Base-by-base conservation (phyloP, 306 rosid species). In the Trifolium fragiferum region DNA sequence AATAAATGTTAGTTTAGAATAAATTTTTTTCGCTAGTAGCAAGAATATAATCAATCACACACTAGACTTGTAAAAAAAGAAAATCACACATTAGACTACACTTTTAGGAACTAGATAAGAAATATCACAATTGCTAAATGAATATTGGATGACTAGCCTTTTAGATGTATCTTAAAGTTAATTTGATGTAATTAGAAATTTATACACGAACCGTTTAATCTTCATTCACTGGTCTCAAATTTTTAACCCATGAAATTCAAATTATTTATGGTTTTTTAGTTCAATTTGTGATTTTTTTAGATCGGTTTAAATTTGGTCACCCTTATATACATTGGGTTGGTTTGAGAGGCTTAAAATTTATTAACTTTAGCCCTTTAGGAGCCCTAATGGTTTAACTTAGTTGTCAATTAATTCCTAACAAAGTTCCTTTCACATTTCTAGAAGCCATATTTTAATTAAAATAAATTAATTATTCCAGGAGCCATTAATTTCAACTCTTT, bases 331-430 rank as follows among this genome's bases (percentile, higher is more conserved):
- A 15, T 15, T n/a, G 20, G 20, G 7, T 49, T 6, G 1, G 54
- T 82, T 73, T 55, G 27, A 62, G 37, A 15, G 27, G 53, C n/a
- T 70, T 15, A 58, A 64, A 71, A 35, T 35, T 38, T 47, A 66
- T 19, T 33, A 72, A 61, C 41, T 71, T 62, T 62, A 11, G 41
- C 62, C 66, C 16, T 54, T 4, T 47, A 33, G 23, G 59, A 72
- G 43, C 66, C 72, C 73, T 19, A 47, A 8, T 27, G 40, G 59
- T 74, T 79, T 23, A 73, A 21, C 68, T 21, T 72, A 62, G 68
- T 55, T 47, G 38, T 76, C 76, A 65, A 70, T 76, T 76, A 44
- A 66, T 64, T 55, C 63, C 70, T 69, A 63, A 51, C 47, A 72
- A 65, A 41, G 59, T 16, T 49, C 72, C 77, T 68, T 57, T 67